Evolutionary conservation across 192 early-diverging fungal species (phyloP).

Genomic region (Lobulomyces angularis): DNA sequence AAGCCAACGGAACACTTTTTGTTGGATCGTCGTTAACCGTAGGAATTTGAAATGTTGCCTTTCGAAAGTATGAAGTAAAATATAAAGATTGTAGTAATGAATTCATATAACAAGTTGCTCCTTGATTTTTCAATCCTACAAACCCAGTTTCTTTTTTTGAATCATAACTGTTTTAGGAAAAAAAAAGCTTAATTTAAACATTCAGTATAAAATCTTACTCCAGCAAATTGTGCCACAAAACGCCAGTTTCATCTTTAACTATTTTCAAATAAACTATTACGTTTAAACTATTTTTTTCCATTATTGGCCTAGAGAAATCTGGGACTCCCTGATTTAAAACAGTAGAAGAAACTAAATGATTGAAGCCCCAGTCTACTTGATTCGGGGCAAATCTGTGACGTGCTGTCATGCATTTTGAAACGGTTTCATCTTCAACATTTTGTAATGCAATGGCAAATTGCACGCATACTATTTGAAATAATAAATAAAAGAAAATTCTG

Average conservation of each 20-base stretch:
- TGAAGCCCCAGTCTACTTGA: conserved; percentile 95
- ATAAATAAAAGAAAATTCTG: too few species aligned
- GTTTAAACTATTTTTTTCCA: conserved; percentile 54
- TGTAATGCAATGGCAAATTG: conserved; percentile 67
- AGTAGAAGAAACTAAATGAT: conserved; percentile 50
- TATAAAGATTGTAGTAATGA: conserved; percentile 90
- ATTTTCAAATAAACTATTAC: conserved; percentile 64
- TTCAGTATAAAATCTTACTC: conserved; percentile 36
- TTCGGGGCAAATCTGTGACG: conserved; percentile 71
- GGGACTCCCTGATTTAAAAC: conserved; percentile 23
- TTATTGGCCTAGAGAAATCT: conserved; percentile 33
- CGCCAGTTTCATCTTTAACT: conserved; percentile 76
- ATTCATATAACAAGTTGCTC: conserved; percentile 99
- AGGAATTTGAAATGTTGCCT: conserved; percentile 84
- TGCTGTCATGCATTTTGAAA: conserved; percentile 51
- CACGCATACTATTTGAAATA: too few species aligned
- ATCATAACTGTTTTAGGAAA: conserved; percentile 50
- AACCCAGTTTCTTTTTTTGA: conserved; percentile 82
- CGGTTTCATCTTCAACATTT: conserved; percentile 54
- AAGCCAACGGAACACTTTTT: conserved; percentile 74
- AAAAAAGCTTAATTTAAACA: conserved; percentile 1
- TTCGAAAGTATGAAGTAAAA: conserved; percentile 88
- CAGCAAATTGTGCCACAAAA: conserved; percentile 88
- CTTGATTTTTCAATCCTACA: conserved; percentile 93
- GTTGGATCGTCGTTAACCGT: conserved; percentile 78